Base-by-base conservation (phyloP, 2,329 filamentous ascomycete species). In the Penicillium sclerotigenum region DNA sequence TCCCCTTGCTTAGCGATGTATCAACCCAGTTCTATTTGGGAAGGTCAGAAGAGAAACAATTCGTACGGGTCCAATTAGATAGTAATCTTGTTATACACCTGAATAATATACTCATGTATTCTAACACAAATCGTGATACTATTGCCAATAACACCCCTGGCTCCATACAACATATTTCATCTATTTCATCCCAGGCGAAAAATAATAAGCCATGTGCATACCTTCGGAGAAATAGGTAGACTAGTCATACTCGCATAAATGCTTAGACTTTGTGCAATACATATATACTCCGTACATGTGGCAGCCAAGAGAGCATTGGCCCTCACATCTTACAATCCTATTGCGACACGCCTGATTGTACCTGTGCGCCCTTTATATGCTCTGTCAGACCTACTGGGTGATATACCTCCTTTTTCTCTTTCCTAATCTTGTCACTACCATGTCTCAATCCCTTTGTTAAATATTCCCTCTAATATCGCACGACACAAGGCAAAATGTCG, bases 231-330 rank as follows among this genome's bases (percentile, higher is more conserved):
- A 28, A 53, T 45, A 16, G 11, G 3, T 20, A 31, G 34, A 53
- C 10, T 8, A 22, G 24, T 52, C 52, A 53, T 29, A 46, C 20
- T 57, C 46, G 52, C 48, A 16, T 41, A 47, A 46, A 37, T 29
- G 48, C 53, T 58, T 41, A 37, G 40, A 47, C 33, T 37, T 57
- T 34, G 14, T 29, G 29, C 6, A 36, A 36, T 36, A 52, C 60
- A n/a, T n/a, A n/a, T n/a, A n/a, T n/a, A n/a, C n/a, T n/a, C n/a
- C n/a, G n/a, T n/a, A n/a, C n/a, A 66, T 60, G 64, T 67, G 64
- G 65, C 59, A n/a, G 57, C 63, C 64, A 67, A 62, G 64, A 62
- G 65, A 59, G 34, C 38, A 54, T 45, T 38, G 48, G 42, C 43
- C 59, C 61, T 65, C 61, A 54, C 62, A 60, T 62, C n/a, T 26